Evolutionary conservation across 2,329 filamentous ascomycete genomes (phyloP).

Genomic region (Xylariaceae sp.): DNA sequence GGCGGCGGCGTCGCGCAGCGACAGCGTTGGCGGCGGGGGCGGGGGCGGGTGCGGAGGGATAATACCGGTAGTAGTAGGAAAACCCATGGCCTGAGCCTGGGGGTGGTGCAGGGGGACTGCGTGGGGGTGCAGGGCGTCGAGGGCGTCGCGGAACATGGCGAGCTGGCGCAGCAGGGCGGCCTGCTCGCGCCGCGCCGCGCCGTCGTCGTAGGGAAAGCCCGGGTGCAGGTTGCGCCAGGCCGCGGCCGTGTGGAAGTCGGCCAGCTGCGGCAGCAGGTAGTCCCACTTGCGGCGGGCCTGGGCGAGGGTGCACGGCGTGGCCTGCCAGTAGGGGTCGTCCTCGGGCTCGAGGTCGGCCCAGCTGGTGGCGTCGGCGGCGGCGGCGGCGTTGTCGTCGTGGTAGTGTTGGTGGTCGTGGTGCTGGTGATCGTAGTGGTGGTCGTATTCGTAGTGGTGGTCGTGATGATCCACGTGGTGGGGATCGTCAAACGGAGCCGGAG

Average conservation of each 20-base stretch:
- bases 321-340: slow-evolving; percentile 7
- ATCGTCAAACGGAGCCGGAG: too few species aligned
- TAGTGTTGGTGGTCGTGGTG: too few species aligned
- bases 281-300: slow-evolving; percentile 17
- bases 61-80: too few species aligned
- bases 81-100: too few species aligned
- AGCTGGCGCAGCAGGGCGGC: slow-evolving; percentile 10
- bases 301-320: slow-evolving; percentile 10
- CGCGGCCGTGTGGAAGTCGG: slow-evolving; percentile 16
- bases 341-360: too few species aligned
- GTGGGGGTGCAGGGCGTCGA: slow-evolving; percentile 12
- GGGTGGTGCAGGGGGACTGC: too few species aligned
- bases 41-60: background rate
- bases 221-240: slow-evolving; percentile 17
- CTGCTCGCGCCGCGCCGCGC: slow-evolving; percentile 11
- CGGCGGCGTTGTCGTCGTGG: too few species aligned
- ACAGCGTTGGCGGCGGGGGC: slow-evolving; percentile 2
- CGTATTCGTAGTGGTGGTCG: too few species aligned
- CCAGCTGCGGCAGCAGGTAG: slow-evolving; percentile 12
- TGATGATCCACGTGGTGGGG: too few species aligned
- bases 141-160: slow-evolving; percentile 10
- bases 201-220: slow-evolving; percentile 13
- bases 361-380: too few species aligned
- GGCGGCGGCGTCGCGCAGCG: slow-evolving; percentile 6
- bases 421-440: too few species aligned